phyloP scores from a whole-genome alignment of 2,329 filamentous ascomycete genomes.

The Paecilomyces formosus region DNA sequence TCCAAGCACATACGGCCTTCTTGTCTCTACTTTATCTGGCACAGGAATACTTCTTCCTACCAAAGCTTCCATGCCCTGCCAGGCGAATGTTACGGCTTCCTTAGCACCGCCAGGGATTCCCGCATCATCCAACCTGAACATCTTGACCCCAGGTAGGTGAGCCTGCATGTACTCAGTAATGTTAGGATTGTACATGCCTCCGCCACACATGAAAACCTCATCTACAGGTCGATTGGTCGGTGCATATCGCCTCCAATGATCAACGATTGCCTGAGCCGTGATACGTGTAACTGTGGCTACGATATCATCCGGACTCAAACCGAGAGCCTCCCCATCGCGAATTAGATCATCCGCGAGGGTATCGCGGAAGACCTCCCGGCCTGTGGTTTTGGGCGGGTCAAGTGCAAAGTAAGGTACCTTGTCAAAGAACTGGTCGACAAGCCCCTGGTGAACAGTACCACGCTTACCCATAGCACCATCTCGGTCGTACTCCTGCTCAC shows the following conservation, averaged over 20 bases:
- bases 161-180: slow-evolving; percentile 47
- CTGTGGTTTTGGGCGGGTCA: slow-evolving; percentile 51
- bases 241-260: slow-evolving; percentile 43
- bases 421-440: slow-evolving; percentile 46
- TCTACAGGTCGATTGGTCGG: slow-evolving; percentile 39
- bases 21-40: slow-evolving; percentile 48
- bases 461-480: slow-evolving; percentile 45
- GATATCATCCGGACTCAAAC: slow-evolving; percentile 44
- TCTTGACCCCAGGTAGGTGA: slow-evolving; percentile 41
- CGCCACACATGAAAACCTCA: slow-evolving; percentile 57
- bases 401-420: slow-evolving; percentile 43
- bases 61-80: slow-evolving; percentile 54
- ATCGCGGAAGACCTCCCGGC: slow-evolving; percentile 53
- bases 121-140: slow-evolving; percentile 51
- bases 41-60: slow-evolving; percentile 50
- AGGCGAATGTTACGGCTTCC: slow-evolving; percentile 54
- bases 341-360: slow-evolving; percentile 48
- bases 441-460: slow-evolving; percentile 43
- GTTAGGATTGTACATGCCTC: slow-evolving; percentile 52
- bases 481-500: slow-evolving; percentile 43
- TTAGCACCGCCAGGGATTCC: slow-evolving; percentile 52
- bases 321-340: slow-evolving; percentile 36
- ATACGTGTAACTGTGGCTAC: slow-evolving; percentile 54
- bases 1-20: slow-evolving; percentile 45
- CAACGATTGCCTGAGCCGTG: slow-evolving; percentile 52